Conservation (phyloP, 306 rosid genomes). For the Lathyrus tuberosus region DNA sequence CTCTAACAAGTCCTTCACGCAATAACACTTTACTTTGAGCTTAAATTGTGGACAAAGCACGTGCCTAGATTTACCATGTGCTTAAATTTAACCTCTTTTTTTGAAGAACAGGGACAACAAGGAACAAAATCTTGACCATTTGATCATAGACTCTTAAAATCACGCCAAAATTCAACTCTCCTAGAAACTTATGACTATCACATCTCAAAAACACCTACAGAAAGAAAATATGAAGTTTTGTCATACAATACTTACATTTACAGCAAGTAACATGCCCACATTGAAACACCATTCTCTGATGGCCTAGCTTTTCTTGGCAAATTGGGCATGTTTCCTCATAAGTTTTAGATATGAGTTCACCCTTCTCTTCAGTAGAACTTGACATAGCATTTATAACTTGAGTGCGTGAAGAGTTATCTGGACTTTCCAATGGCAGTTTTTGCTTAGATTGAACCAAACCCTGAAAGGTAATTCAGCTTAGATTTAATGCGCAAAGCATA, state of each 20-base stretch:
- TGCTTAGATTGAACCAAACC: slow-evolving; percentile 83
- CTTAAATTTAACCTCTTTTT: not conserved
- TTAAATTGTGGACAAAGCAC: not conserved
- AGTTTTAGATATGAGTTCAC: slow-evolving; percentile 44
- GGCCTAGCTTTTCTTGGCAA: slow-evolving; percentile 82
- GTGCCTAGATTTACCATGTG: not conserved
- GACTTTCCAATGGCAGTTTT: slow-evolving; percentile 50
- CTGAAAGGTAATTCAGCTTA: slow-evolving; percentile 50
- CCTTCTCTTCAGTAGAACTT: slow-evolving; percentile 52
- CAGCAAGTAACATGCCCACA: slow-evolving; percentile 95
- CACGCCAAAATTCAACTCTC: slow-evolving; percentile 8
- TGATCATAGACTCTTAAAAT: not conserved
- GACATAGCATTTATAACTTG: slow-evolving; percentile 47
- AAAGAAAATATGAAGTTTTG: slow-evolving; percentile 29
- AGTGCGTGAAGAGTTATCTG: slow-evolving; percentile 48
- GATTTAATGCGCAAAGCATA: slow-evolving; percentile 23
- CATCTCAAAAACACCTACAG: slow-evolving; percentile 1
- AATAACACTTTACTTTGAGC: slow-evolving; percentile 12
- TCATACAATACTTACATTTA: slow-evolving; percentile 68
- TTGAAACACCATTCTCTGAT: slow-evolving; percentile 90
- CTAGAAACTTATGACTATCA: slow-evolving; percentile 13
- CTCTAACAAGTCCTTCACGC: slow-evolving; percentile 1
- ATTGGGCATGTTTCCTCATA: slow-evolving; percentile 85
- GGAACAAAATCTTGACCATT: too few species aligned
- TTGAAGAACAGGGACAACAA: too few species aligned